Base-by-base conservation (phyloP, 306 rosid species). In the Quillaja saponaria region DNA sequence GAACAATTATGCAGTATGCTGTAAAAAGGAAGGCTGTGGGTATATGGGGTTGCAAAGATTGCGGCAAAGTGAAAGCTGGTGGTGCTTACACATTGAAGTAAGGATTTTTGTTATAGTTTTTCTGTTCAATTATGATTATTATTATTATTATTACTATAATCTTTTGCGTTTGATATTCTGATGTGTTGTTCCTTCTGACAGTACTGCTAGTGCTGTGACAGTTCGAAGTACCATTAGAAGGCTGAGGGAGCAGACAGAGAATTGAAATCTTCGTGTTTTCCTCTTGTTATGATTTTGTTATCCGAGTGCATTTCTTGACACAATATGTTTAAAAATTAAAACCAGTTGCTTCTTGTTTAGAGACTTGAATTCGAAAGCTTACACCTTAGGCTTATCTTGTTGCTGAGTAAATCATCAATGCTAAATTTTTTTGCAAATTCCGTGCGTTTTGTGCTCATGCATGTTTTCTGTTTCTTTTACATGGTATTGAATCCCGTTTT, bases 41-140 rank as follows among this genome's bases (percentile, higher is more conserved):
- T 31, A 83, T 88, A 49, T 85, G 94, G 96, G 94, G 96, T 7
- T 85, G 96, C 85, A 83, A 88, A 64, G 96, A 88, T 63, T 88
- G 86, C 34, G 94, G 96, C 40, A 88, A 88, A 70, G 94, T 88
- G 62, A 85, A 88, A 59, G 92, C 88, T 6, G 90, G 96, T 10
- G 94, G 96, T 52, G 90, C 96, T 63, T 88, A 85, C 71, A 88
- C 96, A 4, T 77, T 85, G 62, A 88, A 88, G 88, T 85, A 78
- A 70, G 84, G 49, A 54, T 46, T 16, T 13, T 55, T 0, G 15
- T 11, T 1, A 2, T 18, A 0, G 9, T 25, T 13, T 37, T 3
- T 55, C 28, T 18, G 44, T 48, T 20, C 13, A 4, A 6, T 50
- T 62, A 39, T 37, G 11, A 46, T 18, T 34, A 20, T 13, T n/a